phyloP scores from a whole-genome alignment of 1,139 yeast species.

The Geotrichum aggregatum region DNA sequence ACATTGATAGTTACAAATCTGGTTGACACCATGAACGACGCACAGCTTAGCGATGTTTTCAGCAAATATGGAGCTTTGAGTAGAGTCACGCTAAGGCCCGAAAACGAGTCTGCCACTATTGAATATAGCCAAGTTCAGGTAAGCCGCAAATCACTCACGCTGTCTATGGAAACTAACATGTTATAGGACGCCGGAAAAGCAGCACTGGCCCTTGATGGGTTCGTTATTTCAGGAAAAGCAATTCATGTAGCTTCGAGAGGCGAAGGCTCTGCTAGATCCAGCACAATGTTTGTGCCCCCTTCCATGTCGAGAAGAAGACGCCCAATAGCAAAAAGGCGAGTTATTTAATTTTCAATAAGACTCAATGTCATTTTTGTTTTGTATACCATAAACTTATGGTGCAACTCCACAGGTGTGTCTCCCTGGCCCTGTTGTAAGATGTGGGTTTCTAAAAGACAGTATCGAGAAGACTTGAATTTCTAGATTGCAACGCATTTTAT shows the following conservation, averaged over 20 bases:
- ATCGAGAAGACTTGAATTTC: too few species aligned
- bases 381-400: too few species aligned
- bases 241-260: conserved; percentile 28
- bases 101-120: conserved; percentile 50
- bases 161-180: not conserved
- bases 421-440: too few species aligned
- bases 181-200: conserved; percentile 55
- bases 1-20: conserved; percentile 31
- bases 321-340: conserved; percentile 2
- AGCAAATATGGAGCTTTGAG: conserved; percentile 49
- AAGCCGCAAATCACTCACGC: not conserved
- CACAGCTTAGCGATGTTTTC: conserved; percentile 37
- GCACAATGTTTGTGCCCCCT: conserved; percentile 12
- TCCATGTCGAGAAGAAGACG: conserved; percentile 5
- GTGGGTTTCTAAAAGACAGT: too few species aligned
- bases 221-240: conserved; percentile 38
- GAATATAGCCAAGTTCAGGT: conserved; percentile 45
- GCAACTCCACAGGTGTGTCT: too few species aligned
- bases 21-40: conserved; percentile 31
- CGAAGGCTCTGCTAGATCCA: not conserved
- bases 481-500: too few species aligned
- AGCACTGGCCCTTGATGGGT: conserved; percentile 47
- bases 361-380: too few species aligned
- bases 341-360: not conserved
- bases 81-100: conserved; percentile 48